phyloP scores from a whole-genome alignment of 257 asterid species.

The Coffea eugenioides region DNA sequence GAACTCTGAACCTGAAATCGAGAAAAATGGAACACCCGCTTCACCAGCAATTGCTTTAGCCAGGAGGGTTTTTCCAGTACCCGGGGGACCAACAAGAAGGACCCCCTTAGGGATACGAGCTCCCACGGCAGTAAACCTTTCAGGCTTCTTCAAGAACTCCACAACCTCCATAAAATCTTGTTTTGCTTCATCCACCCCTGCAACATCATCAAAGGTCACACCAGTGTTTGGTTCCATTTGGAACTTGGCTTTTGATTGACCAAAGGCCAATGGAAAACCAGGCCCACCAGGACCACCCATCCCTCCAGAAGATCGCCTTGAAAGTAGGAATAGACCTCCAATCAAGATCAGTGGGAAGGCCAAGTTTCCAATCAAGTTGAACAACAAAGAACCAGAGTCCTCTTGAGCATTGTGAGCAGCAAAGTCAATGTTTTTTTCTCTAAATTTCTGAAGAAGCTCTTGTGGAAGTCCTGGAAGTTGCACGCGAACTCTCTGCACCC shows the following conservation, averaged over 20 bases:
- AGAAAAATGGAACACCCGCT: constrained; percentile 98
- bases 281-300: constrained; percentile 99
- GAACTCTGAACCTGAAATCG: constrained; percentile 96
- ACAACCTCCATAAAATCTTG: constrained; percentile 99
- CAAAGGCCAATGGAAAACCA: constrained; percentile 72
- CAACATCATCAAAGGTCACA: constrained; percentile 91
- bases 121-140: constrained; percentile 95
- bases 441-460: constrained; percentile 92
- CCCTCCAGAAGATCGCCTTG: constrained; percentile 89
- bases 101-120: constrained; percentile 99
- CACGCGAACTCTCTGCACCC: constrained; percentile 87
- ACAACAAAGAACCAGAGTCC: constrained; percentile 81
- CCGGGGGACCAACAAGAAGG: constrained; percentile 98
- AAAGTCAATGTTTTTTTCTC: constrained; percentile 91
- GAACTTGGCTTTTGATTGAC: constrained; percentile 94
- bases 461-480: constrained; percentile 98
- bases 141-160: constrained; percentile 95
- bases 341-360: constrained; percentile 87
- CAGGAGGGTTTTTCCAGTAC: constrained; percentile 93
- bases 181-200: constrained; percentile 98
- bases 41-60: constrained; percentile 99
- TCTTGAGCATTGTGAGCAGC: constrained; percentile 96
- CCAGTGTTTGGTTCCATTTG: constrained; percentile 99
- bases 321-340: constrained; percentile 94
- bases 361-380: constrained; percentile 79